Base-by-base conservation (phyloP, 352 stramenopile genomes). In the Phytophthora europaea region DNA sequence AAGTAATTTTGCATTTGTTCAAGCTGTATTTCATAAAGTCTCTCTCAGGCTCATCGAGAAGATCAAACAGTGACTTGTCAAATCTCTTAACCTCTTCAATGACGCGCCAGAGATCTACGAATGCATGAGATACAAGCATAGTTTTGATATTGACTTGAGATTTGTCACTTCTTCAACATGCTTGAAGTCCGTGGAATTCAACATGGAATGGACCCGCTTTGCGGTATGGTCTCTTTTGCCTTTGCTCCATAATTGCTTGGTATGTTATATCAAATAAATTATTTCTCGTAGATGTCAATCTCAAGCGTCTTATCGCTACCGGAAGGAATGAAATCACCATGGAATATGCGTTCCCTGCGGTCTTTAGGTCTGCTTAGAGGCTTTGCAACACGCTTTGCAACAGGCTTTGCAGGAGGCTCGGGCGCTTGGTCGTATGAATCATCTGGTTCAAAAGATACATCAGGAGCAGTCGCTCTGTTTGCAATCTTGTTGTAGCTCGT, bases 1-100 rank as follows among this genome's bases (percentile, higher is more conserved):
- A 63, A 38, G 20, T 40, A 38, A 63, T 40, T 26, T 63, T 63
- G 15, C 56, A 63, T 38, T 63, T 52, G 4, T 33, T 63, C 12
- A 63, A 40, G 22, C 36, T 43, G 15, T 63, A 63, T 23, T 23
- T 53, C 56, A 63, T 63, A 40, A 63, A 63, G 38, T 63, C 56
- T 38, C 56, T n/a, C 56, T 63, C 56, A 40, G 18, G 40, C 56
- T 53, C 56, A 40, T 52, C 40, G 8, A 63, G 20, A 18, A 15
- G 36, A 18, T 52, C 56, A 53, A 63, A 63, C 40, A 63, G 22
- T 5, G 34, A n/a, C 23, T 63, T 63, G 15, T 38, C 38, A 40
- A 43, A 63, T n/a, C 1, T 22, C 3, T 16, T 53, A 53, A 54
- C 56, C 12, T 63, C 56, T 36, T 15, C n/a, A 5, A 63, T 52